Base-by-base conservation (phyloP, 495 filamentous ascomycete species). In the Daldinia loculata region DNA sequence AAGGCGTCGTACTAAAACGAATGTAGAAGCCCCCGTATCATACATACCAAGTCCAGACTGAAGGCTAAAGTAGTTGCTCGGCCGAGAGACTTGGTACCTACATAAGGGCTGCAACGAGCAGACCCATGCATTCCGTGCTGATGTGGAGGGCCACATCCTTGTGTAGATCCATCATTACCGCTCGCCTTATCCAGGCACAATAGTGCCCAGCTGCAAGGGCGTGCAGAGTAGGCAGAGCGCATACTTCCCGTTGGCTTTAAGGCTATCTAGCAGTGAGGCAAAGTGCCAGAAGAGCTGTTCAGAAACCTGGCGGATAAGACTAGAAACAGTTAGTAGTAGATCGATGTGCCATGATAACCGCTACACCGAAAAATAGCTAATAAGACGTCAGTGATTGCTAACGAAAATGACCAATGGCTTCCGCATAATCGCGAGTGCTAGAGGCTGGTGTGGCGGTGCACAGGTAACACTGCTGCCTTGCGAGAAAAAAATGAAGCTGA, bases 101-200 rank as follows among this genome's bases (percentile, higher is more conserved):
- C 32, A 34, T 34, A 32, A 65, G 61, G 43, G 38, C 56, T 38
- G 32, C 12, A 61, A 50, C 48, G 30, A 34, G 30, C 22, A 67
- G 61, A 45, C 56, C 64, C 69, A 71, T 48, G 32, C 17, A 56
- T 62, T 56, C 50, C 38, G 48, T 61, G 39, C 11, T 62, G 39
- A 56, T 39, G 64, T 55, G 45, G 63, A 72, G 63, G 70, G 17
- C 56, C 27, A 56, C 22, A 72, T 53, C 64, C 70, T 59, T 65
- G 65, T 36, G 70, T 59, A 65, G 61, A 72, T 68, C 69, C 51
- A 39, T 62, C 48, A 30, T 14, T 15, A 56, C 51, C 29, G 12
- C 52, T 62, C 48, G 22, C 58, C 22, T 63, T 62, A 32, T 60
- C 57, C n/a, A 59, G 38, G 38, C 51, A 41, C 53, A 30, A 26